Conservation (phyloP, 257 asterid species). For the Striga asiatica region DNA sequence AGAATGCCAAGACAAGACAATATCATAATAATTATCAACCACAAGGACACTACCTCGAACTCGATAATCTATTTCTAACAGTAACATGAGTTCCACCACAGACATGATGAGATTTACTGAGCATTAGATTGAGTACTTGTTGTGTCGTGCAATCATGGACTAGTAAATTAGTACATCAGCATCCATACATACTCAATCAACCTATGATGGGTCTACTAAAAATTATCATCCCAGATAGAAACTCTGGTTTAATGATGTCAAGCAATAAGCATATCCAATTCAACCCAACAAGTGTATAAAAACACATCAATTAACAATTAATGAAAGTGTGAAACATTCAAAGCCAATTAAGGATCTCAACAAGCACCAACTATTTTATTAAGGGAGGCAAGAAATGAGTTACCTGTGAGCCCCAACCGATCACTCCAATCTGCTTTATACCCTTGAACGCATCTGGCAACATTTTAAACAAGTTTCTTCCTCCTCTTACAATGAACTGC, state of each 20-base stretch:
- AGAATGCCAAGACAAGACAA: background rate
- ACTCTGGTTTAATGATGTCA: background rate
- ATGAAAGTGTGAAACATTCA: background rate
- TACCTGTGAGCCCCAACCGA: slow-evolving; percentile 99
- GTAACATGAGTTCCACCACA: background rate
- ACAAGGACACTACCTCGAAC: background rate
- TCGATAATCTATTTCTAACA: background rate
- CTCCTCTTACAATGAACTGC: slow-evolving; percentile 94
- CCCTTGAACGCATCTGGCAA: slow-evolving; percentile 93
- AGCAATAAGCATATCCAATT: background rate
- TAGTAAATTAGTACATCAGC: no score
- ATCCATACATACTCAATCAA: no score
- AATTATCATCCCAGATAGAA: background rate
- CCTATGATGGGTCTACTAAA: no score
- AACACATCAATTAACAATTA: background rate
- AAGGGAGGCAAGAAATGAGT: background rate
- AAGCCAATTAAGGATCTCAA: background rate
- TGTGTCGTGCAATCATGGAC: no score
- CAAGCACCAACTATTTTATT: background rate
- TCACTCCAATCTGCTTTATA: slow-evolving; percentile 90
- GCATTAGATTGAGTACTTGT: no score
- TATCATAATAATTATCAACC: background rate
- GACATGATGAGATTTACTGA: no score
- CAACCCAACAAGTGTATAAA: background rate
- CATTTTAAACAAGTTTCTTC: slow-evolving; percentile 72